phyloP scores from a whole-genome alignment of 108 stramenopile species.

The Skeletonema tropicum region DNA sequence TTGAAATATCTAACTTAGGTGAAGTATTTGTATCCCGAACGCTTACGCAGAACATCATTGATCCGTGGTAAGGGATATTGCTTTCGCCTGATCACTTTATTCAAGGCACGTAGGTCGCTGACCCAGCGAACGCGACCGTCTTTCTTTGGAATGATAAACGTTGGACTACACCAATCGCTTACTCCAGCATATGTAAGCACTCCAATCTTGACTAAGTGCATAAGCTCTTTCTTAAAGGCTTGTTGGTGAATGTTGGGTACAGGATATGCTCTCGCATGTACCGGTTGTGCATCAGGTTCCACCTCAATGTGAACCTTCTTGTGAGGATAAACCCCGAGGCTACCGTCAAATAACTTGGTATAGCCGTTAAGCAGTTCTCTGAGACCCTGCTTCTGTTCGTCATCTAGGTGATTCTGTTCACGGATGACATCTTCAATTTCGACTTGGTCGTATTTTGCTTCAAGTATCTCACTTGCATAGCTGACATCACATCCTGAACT shows the following conservation, averaged over 20 bases:
- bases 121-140: conserved; percentile 41
- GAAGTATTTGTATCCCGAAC: conserved; percentile 28
- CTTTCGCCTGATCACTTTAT: conserved; percentile 18
- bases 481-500: background rate
- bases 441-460: conserved; percentile 46
- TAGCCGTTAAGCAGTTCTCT: conserved; percentile 23
- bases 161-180: conserved; percentile 16
- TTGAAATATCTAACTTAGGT: conserved; percentile 39
- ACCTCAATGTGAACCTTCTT: conserved; percentile 44
- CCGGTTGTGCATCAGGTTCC: conserved; percentile 27
- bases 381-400: conserved; percentile 19
- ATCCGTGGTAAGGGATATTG: conserved; percentile 47
- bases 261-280: conserved; percentile 24
- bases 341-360: conserved; percentile 41
- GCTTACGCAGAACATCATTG: conserved; percentile 26
- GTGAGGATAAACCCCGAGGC: conserved; percentile 40
- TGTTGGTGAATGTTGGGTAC: conserved; percentile 12
- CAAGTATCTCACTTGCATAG: conserved; percentile 31
- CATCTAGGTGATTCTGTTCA: conserved; percentile 40
- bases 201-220: conserved; percentile 16
- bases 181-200: conserved; percentile 1
- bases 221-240: conserved; percentile 20
- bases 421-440: conserved; percentile 19
- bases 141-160: conserved; percentile 47
- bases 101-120: conserved; percentile 45